Conservation (phyloP, 1,284 basidiomycete genomes). For the Tremellales sp. region DNA sequence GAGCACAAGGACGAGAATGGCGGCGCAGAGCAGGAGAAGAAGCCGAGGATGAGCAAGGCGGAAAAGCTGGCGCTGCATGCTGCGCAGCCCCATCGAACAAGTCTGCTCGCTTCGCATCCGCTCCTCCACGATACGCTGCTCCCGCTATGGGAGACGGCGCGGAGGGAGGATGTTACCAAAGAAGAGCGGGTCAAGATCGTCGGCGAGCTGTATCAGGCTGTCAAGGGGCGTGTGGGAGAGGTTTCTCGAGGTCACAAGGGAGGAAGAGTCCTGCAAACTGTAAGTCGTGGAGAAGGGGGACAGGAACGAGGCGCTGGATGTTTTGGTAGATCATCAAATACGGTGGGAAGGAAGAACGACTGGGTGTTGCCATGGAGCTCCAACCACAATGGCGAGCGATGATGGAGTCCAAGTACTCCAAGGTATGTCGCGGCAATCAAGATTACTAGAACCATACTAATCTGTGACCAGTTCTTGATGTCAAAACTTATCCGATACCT, state of each 20-base stretch:
- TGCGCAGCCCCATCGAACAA: constrained; percentile 53
- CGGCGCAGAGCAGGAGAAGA: constrained; percentile 29
- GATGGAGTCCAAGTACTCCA: constrained; percentile 82
- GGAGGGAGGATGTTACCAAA: constrained; percentile 65
- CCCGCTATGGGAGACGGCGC: constrained; percentile 72
- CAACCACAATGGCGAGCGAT: constrained; percentile 72
- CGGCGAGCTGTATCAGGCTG: constrained; percentile 64
- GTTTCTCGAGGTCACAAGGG: constrained; percentile 86
- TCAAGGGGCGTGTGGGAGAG: constrained; percentile 73
- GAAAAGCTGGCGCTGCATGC: constrained; percentile 44
- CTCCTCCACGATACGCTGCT: constrained; percentile 64
- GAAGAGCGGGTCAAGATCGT: constrained; percentile 71
- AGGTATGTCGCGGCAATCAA: constrained; percentile 52
- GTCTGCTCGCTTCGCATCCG: constrained; percentile 71
- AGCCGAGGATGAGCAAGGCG: constrained; percentile 31
- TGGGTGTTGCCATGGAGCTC: constrained; percentile 73
- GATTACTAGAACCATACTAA: not conserved
- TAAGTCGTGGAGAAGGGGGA: constrained; percentile 30
- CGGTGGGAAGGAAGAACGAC: constrained; percentile 69
- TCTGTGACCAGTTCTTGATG: constrained; percentile 67
- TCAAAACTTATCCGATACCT: constrained; percentile 74
- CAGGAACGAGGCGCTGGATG: not conserved
- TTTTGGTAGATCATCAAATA: constrained; percentile 62
- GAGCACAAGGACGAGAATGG: constrained; percentile 22
- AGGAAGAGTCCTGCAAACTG: constrained; percentile 78